These are phyloP conservation scores for Euphorbia peplus DNA, from an alignment of 345 rosid species.

Conservation along the genomic window DNA sequence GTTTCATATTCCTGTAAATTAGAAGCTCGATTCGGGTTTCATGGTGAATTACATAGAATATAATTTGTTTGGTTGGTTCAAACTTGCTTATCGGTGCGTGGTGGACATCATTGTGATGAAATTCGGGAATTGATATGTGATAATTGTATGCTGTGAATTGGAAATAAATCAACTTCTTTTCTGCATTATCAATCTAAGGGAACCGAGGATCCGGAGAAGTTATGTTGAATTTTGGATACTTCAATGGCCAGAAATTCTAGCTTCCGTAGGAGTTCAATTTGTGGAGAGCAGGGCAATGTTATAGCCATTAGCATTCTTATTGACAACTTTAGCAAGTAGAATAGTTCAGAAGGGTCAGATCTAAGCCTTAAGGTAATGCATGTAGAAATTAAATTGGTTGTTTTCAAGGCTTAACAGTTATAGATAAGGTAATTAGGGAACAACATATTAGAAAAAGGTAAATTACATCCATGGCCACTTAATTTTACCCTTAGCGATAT, in stretches of 20 bases:
- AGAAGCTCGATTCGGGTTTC: background rate
- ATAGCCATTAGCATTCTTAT: background rate
- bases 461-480: no score
- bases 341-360: background rate
- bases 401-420: background rate
- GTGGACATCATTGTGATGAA: background rate
- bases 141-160: background rate
- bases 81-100: background rate
- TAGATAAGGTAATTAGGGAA: background rate
- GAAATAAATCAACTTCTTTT: background rate
- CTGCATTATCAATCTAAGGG: background rate
- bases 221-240: background rate
- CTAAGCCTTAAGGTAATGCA: background rate
- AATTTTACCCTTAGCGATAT: no score
- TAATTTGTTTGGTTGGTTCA: background rate
- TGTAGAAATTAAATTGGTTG: background rate
- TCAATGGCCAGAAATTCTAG: background rate
- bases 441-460: no score
- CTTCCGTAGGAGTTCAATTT: background rate
- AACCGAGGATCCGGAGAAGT: background rate
- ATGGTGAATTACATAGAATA: background rate
- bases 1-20: background rate
- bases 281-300: background rate
- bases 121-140: background rate
- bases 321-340: background rate